These are phyloP conservation scores for Gnaphalium uliginosum DNA, from an alignment of 129 eudicot species.

Conservation along the genomic window DNA sequence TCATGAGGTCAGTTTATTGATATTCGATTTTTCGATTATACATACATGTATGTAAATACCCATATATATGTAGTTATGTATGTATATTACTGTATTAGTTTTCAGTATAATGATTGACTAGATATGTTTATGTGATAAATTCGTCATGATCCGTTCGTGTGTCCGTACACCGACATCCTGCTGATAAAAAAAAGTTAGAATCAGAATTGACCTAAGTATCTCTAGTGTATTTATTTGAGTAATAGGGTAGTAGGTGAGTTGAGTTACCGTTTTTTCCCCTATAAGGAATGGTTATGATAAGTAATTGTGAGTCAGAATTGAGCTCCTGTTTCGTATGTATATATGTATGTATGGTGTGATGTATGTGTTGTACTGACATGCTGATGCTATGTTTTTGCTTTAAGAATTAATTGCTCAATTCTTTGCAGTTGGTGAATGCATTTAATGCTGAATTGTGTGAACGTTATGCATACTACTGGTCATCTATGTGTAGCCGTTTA, in stretches of 20 bases:
- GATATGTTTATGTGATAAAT: slow-evolving; percentile 29
- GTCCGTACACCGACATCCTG: background rate
- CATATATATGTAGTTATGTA: background rate
- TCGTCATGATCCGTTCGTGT: slow-evolving; percentile 19
- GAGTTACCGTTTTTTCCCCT: no score
- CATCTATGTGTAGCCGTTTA: background rate
- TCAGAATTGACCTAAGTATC: slow-evolving; percentile 12
- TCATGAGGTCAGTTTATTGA: slow-evolving; percentile 54
- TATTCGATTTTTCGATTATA: slow-evolving; percentile 6
- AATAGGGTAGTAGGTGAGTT: no score
- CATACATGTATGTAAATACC: background rate
- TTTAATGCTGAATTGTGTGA: slow-evolving; percentile 21
- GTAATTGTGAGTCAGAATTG: slow-evolving; percentile 3
- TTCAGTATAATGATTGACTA: background rate
- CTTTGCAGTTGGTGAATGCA: slow-evolving; percentile 33
- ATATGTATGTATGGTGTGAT: slow-evolving; percentile 1
- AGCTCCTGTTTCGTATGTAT: background rate
- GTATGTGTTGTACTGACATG: slow-evolving; percentile 1
- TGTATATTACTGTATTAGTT: background rate
- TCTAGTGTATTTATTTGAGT: background rate
- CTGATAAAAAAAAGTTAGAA: background rate
- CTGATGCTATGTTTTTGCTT: slow-evolving; percentile 19
- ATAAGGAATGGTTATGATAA: background rate
- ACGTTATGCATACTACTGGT: slow-evolving; percentile 6
- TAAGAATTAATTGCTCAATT: slow-evolving; percentile 28